Conservation (phyloP, 2,329 filamentous ascomycete species). For the Exophiala aquamarina region DNA sequence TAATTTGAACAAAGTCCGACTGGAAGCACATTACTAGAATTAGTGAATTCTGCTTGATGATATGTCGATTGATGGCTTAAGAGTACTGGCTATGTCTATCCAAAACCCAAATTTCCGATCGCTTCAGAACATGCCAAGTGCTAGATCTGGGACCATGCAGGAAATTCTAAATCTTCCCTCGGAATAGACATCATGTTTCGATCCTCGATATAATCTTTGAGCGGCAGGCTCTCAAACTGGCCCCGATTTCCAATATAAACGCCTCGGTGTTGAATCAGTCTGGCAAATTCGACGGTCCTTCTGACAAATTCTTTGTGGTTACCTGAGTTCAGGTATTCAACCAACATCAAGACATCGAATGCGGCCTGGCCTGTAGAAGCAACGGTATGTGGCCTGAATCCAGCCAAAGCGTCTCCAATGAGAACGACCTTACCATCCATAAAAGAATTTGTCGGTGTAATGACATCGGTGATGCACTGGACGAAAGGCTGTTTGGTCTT, state of each 20-base stretch:
- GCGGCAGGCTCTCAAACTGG: conserved; percentile 18
- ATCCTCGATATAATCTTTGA: conserved; percentile 21
- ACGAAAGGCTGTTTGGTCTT: conserved; percentile 32
- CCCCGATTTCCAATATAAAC: conserved; percentile 19
- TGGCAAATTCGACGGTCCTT: conserved; percentile 22
- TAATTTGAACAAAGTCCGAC: too few species aligned
- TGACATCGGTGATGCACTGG: conserved; percentile 29
- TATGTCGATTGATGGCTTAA: too few species aligned
- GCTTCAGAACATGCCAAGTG: too few species aligned
- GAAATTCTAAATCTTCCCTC: conserved; percentile 19
- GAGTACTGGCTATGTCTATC: too few species aligned
- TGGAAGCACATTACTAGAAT: too few species aligned
- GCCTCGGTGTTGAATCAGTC: conserved; percentile 17
- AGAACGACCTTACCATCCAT: conserved; percentile 31
- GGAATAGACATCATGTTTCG: conserved; percentile 21
- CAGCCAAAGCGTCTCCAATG: conserved; percentile 32
- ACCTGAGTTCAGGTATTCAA: conserved; percentile 26
- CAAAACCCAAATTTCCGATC: too few species aligned
- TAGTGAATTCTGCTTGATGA: too few species aligned
- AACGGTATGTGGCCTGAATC: conserved; percentile 31
- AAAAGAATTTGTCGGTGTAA: conserved; percentile 25
- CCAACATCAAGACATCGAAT: conserved; percentile 25
- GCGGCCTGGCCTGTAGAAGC: conserved; percentile 32
- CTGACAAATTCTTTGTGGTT: conserved; percentile 26
- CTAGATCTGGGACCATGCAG: conserved; percentile 18